These are phyloP conservation scores for Hamigera avellanea DNA, from an alignment of 495 filamentous ascomycete species.

Conservation along the genomic window DNA sequence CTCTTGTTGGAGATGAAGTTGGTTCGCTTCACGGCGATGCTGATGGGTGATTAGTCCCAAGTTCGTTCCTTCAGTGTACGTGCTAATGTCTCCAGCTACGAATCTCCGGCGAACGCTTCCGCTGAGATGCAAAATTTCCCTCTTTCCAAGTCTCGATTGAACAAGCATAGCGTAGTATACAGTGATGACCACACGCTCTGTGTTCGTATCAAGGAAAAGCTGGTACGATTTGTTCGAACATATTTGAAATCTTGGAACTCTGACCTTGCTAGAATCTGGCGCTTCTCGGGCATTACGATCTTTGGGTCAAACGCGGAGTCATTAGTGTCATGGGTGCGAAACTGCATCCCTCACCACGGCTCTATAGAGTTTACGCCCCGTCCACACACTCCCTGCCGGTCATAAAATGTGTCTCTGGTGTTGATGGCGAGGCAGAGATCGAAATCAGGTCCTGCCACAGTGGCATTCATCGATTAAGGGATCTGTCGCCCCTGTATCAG, in stretches of 20 bases:
- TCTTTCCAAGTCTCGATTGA: slow-evolving; percentile 28
- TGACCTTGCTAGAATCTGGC: slow-evolving; percentile 42
- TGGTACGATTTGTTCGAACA: slow-evolving; percentile 13
- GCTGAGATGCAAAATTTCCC: slow-evolving; percentile 29
- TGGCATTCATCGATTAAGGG: slow-evolving; percentile 44
- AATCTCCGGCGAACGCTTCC: slow-evolving; percentile 22
- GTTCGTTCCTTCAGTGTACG: neutral
- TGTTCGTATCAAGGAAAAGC: slow-evolving; percentile 31
- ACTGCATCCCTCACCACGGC: slow-evolving; percentile 36
- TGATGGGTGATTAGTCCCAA: slow-evolving; percentile 12
- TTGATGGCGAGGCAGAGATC: slow-evolving; percentile 34
- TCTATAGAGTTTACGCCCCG: slow-evolving; percentile 58
- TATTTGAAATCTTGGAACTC: neutral
- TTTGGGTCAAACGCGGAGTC: slow-evolving; percentile 54
- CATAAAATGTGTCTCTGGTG: slow-evolving; percentile 43
- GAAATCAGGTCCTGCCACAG: slow-evolving; percentile 42
- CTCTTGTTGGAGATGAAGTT: slow-evolving; percentile 15
- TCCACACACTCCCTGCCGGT: slow-evolving; percentile 67
- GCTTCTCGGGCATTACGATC: slow-evolving; percentile 61
- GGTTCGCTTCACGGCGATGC: slow-evolving; percentile 15
- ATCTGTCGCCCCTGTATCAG: slow-evolving; percentile 57
- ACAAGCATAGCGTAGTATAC: slow-evolving; percentile 29
- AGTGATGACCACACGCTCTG: slow-evolving; percentile 28
- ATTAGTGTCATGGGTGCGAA: slow-evolving; percentile 55
- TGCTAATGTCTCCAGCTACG: slow-evolving; percentile 17